These are phyloP conservation scores for Camelina hispida DNA, from an alignment of 345 rosid genomes.

Conservation along the genomic window DNA sequence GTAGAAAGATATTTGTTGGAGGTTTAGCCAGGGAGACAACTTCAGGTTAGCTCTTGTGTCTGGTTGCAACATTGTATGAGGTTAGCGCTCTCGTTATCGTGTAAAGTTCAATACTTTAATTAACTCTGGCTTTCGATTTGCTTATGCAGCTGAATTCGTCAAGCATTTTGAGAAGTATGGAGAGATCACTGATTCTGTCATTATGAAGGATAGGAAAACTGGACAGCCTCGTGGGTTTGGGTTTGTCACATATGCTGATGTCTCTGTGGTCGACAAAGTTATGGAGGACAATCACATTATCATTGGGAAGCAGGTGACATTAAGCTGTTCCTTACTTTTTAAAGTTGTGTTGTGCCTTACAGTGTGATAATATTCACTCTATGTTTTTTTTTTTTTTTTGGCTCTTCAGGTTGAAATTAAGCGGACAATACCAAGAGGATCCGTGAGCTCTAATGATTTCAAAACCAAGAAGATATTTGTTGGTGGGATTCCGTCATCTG, in stretches of 20 bases:
- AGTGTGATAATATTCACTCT: not conserved
- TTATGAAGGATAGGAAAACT: slow-evolving; percentile 91
- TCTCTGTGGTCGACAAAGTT: slow-evolving; percentile 85
- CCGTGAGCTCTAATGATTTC: slow-evolving; percentile 73
- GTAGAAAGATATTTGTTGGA: slow-evolving; percentile 87
- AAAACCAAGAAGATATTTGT: slow-evolving; percentile 97
- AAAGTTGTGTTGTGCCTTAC: not conserved
- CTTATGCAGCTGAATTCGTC: slow-evolving; percentile 69
- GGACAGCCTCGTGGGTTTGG: slow-evolving; percentile 98
- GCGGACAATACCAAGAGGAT: slow-evolving; percentile 87
- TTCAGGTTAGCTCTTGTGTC: slow-evolving; percentile 63
- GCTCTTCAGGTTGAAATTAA: slow-evolving; percentile 82
- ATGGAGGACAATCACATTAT: slow-evolving; percentile 77
- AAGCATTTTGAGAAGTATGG: slow-evolving; percentile 89
- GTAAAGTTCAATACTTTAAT: slow-evolving; percentile 20
- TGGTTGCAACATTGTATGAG: slow-evolving; percentile 40
- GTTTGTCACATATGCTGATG: slow-evolving; percentile 90
- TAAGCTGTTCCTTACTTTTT: not conserved
- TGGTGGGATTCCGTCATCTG: slow-evolving; percentile 88
- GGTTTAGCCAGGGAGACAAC: slow-evolving; percentile 87
- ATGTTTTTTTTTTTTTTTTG: slow-evolving; percentile 29
- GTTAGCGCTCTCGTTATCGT: slow-evolving; percentile 26
- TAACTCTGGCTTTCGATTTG: slow-evolving; percentile 32
- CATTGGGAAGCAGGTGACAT: slow-evolving; percentile 81
- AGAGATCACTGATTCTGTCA: slow-evolving; percentile 92